Conservation (phyloP, 1,284 basidiomycete species). For the Ganoderma multipileum region DNA sequence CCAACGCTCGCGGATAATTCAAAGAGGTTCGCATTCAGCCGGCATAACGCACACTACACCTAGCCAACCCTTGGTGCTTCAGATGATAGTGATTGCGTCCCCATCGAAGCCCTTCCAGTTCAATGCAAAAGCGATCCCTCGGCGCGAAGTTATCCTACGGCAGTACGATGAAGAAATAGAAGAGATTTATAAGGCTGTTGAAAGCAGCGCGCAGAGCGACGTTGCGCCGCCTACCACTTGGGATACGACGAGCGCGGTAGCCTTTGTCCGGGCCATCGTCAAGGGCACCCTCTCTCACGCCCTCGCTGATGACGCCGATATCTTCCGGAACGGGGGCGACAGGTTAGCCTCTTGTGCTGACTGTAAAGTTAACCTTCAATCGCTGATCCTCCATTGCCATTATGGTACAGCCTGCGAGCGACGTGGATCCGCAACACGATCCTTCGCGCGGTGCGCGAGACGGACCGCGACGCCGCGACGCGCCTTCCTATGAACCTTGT, state of each 20-base stretch:
- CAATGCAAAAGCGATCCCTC: constrained; percentile 42
- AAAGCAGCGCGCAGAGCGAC: constrained; percentile 30
- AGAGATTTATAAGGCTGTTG: constrained; percentile 38
- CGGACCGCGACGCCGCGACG: constrained; percentile 29
- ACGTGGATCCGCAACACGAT: constrained; percentile 46
- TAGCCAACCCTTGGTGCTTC: constrained; percentile 3
- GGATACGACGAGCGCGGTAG: constrained; percentile 22
- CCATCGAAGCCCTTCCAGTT: constrained; percentile 40
- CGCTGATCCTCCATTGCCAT: background rate
- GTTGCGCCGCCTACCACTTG: constrained; percentile 34
- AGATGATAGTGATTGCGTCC: constrained; percentile 41
- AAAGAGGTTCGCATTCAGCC: constrained; percentile 32
- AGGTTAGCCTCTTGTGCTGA: constrained; percentile 33
- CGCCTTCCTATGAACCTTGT: constrained; percentile 39
- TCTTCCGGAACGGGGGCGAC: constrained; percentile 46
- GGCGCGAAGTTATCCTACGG: constrained; percentile 39
- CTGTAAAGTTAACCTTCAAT: too few relatives aligned
- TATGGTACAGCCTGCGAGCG: constrained; percentile 39
- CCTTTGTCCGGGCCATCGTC: constrained; percentile 37
- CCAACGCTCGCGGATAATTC: constrained; percentile 46
- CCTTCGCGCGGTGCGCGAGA: constrained; percentile 30
- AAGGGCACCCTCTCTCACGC: constrained; percentile 32
- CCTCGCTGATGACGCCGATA: constrained; percentile 18
- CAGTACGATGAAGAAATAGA: constrained; percentile 42
- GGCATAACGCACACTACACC: background rate